phyloP scores from a whole-genome alignment of 805 yeast genomes.

The Candida peoriensis region DNA sequence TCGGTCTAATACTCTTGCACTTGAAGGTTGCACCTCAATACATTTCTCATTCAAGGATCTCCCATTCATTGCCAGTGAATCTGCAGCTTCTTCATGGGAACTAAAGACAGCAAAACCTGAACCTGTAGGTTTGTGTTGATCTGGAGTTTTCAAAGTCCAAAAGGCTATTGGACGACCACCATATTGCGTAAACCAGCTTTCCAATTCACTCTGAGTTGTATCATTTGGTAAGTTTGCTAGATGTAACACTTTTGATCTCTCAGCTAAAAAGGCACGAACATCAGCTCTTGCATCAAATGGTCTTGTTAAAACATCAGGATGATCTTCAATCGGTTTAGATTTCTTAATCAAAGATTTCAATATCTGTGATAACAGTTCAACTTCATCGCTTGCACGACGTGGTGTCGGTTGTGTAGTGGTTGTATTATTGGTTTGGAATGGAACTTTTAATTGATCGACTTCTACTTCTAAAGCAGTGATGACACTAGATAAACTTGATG shows the following conservation, averaged over 20 bases:
- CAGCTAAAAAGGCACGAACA: conserved; percentile 57
- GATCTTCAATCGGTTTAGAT: conserved; percentile 43
- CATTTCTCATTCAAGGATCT: conserved; percentile 65
- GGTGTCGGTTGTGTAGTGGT: conserved; percentile 24
- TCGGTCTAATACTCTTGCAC: conserved; percentile 67
- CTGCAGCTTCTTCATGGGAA: conserved; percentile 81
- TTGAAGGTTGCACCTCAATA: conserved; percentile 84
- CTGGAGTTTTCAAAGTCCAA: conserved; percentile 76
- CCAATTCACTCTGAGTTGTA: conserved; percentile 86
- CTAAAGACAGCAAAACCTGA: conserved; percentile 85
- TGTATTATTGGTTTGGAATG: conserved; percentile 13
- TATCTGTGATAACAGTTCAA: conserved; percentile 38
- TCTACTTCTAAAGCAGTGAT: conserved; percentile 27
- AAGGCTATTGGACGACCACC: conserved; percentile 85
- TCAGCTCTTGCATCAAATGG: conserved; percentile 81
- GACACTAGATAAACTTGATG: conserved; percentile 25
- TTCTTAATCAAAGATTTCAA: conserved; percentile 43
- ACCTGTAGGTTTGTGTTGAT: conserved; percentile 43
- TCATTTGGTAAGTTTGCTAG: conserved; percentile 78
- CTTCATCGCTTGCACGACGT: conserved; percentile 42
- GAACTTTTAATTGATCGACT: conserved; percentile 12
- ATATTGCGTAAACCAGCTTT: conserved; percentile 84
- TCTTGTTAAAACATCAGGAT: conserved; percentile 51
- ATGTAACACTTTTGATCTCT: conserved; percentile 73
- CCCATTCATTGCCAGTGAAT: conserved; percentile 75